Base-by-base conservation (phyloP, 1,284 basidiomycete genomes). In the Ceratobasidium sp. region DNA sequence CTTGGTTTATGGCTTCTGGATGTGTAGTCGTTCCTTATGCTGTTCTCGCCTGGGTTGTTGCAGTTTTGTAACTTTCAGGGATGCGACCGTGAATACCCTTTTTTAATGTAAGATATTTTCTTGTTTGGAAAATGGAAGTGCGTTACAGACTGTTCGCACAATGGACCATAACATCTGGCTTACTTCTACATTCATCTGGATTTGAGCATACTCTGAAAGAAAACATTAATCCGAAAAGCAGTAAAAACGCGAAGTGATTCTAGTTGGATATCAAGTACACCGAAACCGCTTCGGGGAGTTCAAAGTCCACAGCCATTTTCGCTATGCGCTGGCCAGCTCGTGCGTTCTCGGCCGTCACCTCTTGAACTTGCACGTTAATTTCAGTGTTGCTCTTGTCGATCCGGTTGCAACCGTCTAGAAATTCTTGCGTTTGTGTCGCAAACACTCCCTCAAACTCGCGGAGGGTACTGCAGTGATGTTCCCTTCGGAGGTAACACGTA, bases 51-150 rank as follows among this genome's bases (percentile, higher is more conserved):
- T 49, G 56, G 17, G 40, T 49, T 65, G 25, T 40, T 65, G 37
- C 57, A 52, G 59, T 40, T 32, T 65, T 74, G 71, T 65, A 57
- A 29, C 62, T 15, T 46, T 74, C 49, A 49, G 59, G 59, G 70
- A 44, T 59, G 56, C 49, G 61, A 65, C 32, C 49, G 71, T 64
- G 32, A 64, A 74, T 74, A 74, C 71, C 71, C 56, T 54, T 59
- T 54, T 32, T 43, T 74, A 74, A 64, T 74, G 59, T n/a, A 51
- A 74, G 37, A 52, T n/a, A 29, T 43, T 52, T 74, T n/a, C 32
- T 65, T n/a, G 7, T 25, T 57, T n/a, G 51, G 67, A 56, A 8
- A 15, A 1, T 8, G 9, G 25, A 43, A 49, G 54, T 25, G 19
- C 34, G 17, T 68, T 68, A 15, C 15, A 11, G 25, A 44, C 40